phyloP scores from a whole-genome alignment of 495 filamentous ascomycete species.

The Penicillium taxi region DNA sequence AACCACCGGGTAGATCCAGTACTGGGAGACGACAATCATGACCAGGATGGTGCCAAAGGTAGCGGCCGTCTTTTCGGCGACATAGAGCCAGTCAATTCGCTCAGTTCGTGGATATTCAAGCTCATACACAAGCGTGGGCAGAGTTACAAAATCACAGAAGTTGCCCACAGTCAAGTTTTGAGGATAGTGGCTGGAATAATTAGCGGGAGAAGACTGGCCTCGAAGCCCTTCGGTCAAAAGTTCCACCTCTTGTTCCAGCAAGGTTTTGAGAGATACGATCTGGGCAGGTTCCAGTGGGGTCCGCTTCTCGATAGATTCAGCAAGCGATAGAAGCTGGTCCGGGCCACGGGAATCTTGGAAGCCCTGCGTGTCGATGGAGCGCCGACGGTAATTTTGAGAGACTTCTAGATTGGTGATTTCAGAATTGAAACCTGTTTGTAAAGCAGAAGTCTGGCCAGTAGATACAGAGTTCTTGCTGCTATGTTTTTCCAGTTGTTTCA shows the following conservation, averaged over 20 bases:
- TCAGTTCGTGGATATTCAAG: constrained; percentile 66
- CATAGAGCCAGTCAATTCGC: constrained; percentile 61
- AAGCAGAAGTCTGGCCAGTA: neutral
- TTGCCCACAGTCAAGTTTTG: constrained; percentile 58
- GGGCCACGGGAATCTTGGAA: constrained; percentile 5
- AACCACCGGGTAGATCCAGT: constrained; percentile 58
- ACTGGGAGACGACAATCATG: constrained; percentile 42
- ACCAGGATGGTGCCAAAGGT: constrained; percentile 51
- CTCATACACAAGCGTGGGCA: constrained; percentile 71
- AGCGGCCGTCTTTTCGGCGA: constrained; percentile 58
- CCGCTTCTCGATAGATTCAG: constrained; percentile 46
- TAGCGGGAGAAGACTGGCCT: constrained; percentile 38
- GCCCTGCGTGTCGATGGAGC: constrained; percentile 2
- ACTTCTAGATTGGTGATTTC: constrained; percentile 7
- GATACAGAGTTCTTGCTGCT: neutral
- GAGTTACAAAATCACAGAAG: constrained; percentile 61
- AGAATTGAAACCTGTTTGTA: neutral
- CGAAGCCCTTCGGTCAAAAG: constrained; percentile 54
- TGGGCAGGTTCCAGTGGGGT: constrained; percentile 52
- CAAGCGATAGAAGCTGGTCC: constrained; percentile 46
- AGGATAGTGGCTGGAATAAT: constrained; percentile 58
- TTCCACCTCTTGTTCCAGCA: constrained; percentile 56
- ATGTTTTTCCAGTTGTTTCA: constrained; percentile 32
- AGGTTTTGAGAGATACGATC: constrained; percentile 46
- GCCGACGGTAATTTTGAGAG: constrained; percentile 1